phyloP scores from a whole-genome alignment of 306 rosid species.

The Acacia confusa region DNA sequence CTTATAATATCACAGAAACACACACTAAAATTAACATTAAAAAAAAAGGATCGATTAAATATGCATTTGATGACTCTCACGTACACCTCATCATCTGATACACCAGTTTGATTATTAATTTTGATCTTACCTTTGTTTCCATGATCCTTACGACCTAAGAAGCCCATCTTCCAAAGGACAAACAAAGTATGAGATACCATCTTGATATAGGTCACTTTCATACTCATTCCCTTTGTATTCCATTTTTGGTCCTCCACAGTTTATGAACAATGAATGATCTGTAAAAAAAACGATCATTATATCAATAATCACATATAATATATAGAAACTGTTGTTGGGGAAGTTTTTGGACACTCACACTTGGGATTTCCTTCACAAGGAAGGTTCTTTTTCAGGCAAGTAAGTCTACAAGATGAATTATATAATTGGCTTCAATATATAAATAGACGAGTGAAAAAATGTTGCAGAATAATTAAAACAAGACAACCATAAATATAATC shows the following conservation, averaged over 20 bases:
- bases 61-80: neutral
- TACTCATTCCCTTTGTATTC: constrained; percentile 43
- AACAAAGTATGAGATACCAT: constrained; percentile 55
- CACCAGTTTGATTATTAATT: constrained; percentile 4
- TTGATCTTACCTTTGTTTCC: constrained; percentile 53
- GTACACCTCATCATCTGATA: neutral
- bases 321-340: neutral
- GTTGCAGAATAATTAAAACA: neutral
- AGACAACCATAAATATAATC: constrained; percentile 32
- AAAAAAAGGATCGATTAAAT: too few species aligned
- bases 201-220: constrained; percentile 35
- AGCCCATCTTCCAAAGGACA: constrained; percentile 56
- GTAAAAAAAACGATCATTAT: constrained; percentile 17
- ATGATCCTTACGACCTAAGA: constrained; percentile 41
- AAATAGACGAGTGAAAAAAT: neutral
- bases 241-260: constrained; percentile 61
- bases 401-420: constrained; percentile 37
- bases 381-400: constrained; percentile 63
- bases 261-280: constrained; percentile 68
- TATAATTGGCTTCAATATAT: neutral
- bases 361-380: constrained; percentile 53
- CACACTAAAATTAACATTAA: neutral
- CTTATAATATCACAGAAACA: neutral
- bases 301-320: neutral
- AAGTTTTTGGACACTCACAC: constrained; percentile 46